Percentiles rank a stretch among this genome's conserved stretches.
Conservation (phyloP, 257 asterid genomes). For the Rauvolfia tetraphylla region DNA sequence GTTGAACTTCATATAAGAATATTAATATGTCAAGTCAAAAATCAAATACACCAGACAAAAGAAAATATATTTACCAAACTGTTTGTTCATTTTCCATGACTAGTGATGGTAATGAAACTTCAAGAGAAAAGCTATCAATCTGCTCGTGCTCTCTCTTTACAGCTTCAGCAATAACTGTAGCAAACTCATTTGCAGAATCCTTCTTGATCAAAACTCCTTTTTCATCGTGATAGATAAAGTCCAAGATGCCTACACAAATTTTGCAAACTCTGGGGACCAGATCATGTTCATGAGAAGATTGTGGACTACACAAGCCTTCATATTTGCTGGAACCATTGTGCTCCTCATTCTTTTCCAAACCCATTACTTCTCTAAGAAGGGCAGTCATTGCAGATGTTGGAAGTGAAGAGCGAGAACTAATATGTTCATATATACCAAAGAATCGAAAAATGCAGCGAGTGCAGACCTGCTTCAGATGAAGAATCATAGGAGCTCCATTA, state of each 20-base stretch:
- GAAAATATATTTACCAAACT: constrained; percentile 51
- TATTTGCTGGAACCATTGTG: constrained; percentile 23
- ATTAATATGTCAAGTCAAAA: background rate
- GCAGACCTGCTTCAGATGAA: constrained; percentile 52
- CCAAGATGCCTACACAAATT: constrained; percentile 71
- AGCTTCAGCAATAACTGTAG: constrained; percentile 42
- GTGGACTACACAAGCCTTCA: constrained; percentile 19
- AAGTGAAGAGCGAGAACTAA: constrained; percentile 42
- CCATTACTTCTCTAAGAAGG: constrained; percentile 40
- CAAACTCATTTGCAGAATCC: constrained; percentile 49
- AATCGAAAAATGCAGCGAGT: constrained; percentile 52
- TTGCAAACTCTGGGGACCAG: constrained; percentile 48
- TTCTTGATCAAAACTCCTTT: constrained; percentile 39
- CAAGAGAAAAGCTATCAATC: constrained; percentile 60
- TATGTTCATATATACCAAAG: constrained; percentile 43
- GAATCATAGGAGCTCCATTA: background rate
- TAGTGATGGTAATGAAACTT: constrained; percentile 63
- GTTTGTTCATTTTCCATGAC: constrained; percentile 64
- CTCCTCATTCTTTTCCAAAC: constrained; percentile 28
- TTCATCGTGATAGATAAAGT: constrained; percentile 50
- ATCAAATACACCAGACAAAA: constrained; percentile 12
- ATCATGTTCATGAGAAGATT: constrained; percentile 22
- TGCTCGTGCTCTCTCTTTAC: constrained; percentile 53
- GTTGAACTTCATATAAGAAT: background rate
- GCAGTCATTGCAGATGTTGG: constrained; percentile 31